These are phyloP conservation scores for Jamesozyma lodderae DNA, from an alignment of 805 yeast species.

Conservation along the genomic window DNA sequence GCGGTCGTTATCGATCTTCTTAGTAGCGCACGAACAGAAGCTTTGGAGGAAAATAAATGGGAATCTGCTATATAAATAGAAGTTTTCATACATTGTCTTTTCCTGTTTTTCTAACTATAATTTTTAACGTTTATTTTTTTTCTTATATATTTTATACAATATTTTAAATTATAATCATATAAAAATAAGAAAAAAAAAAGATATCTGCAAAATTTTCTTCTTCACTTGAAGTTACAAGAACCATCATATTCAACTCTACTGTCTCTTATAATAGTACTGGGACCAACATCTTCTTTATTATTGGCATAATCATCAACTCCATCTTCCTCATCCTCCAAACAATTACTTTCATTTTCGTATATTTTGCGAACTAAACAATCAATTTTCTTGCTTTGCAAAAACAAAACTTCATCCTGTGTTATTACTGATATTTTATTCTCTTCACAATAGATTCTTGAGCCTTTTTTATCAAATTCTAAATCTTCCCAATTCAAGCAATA, in stretches of 20 bases:
- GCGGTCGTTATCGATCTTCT: too few species aligned
- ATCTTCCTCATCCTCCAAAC: neutral
- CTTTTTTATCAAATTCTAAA: conserved; percentile 19
- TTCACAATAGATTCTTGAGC: neutral
- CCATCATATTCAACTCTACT: neutral
- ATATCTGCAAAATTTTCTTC: too few species aligned
- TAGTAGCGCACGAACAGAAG: too few species aligned
- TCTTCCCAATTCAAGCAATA: conserved; percentile 29
- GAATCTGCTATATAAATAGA: too few species aligned
- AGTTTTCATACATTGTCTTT: too few species aligned
- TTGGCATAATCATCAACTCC: neutral
- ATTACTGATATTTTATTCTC: conserved; percentile 7
- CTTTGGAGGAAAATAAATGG: neutral
- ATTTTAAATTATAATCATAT: too few species aligned
- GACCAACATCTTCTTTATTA: neutral
- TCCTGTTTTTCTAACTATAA: too few species aligned
- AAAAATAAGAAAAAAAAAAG: too few species aligned
- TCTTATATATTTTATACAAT: too few species aligned
- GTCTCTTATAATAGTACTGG: too few species aligned
- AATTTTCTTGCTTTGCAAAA: conserved; percentile 18
- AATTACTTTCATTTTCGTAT: conserved; percentile 6
- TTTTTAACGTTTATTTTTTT: too few species aligned
- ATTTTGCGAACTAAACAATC: conserved; percentile 16
- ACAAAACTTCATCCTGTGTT: conserved; percentile 15
- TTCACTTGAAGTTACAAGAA: neutral